These are phyloP conservation scores for Eimeria tenella DNA, from an alignment of 169 alveolate genomes.

Conservation along the genomic window DNA sequence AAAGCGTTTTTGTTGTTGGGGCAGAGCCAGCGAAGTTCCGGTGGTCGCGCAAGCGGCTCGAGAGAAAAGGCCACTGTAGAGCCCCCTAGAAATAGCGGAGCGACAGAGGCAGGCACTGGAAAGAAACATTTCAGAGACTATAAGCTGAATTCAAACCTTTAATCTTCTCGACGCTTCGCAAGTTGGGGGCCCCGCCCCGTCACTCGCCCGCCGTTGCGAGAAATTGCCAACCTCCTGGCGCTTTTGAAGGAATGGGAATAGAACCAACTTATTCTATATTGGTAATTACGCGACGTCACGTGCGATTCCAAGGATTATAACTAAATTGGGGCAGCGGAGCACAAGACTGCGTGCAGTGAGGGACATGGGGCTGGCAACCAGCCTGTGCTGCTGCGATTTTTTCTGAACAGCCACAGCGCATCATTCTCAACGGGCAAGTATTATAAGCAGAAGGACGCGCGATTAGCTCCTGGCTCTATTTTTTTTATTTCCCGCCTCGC, in stretches of 20 bases:
- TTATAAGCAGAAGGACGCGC: no score
- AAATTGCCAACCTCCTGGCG: neutral
- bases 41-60: neutral
- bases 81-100: neutral
- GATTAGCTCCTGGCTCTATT: no score
- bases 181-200: constrained; percentile 33
- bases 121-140: neutral
- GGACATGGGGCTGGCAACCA: constrained; percentile 1
- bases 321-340: no score
- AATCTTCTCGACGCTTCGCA: neutral
- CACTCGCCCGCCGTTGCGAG: neutral
- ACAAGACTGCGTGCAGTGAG: neutral
- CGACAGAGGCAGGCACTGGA: constrained; percentile 16
- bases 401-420: no score
- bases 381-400: neutral
- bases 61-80: neutral
- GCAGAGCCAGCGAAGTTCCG: neutral
- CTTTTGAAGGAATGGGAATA: neutral
- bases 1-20: constrained; percentile 48
- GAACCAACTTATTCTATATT: neutral
- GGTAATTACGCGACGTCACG: no score
- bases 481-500: no score
- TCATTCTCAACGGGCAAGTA: no score
- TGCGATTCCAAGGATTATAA: no score
- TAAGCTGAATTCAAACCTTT: neutral